Evolutionary conservation across 1,284 basidiomycete species (phyloP).

Genomic region (Baeospora myosura): DNA sequence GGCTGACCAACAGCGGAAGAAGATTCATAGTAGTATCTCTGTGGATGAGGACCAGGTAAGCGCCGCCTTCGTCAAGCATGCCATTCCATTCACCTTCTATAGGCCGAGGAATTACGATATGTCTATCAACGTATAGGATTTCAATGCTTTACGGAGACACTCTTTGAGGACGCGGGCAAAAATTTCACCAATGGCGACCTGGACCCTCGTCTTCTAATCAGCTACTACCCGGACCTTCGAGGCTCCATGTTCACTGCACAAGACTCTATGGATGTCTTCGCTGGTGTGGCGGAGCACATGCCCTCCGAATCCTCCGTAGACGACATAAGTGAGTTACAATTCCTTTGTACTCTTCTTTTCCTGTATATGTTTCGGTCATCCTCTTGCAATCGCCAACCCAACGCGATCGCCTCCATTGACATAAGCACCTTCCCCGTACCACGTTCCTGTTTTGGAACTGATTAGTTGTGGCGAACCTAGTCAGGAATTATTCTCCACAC

Average conservation of each 20-base stretch:
- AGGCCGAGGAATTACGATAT: conserved; percentile 65
- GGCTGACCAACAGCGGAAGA: conserved; percentile 53
- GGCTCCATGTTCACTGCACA: conserved; percentile 45
- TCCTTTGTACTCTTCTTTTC: conserved; percentile 13
- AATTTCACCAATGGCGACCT: conserved; percentile 64
- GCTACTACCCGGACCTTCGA: conserved; percentile 68
- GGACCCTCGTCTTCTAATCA: conserved; percentile 70
- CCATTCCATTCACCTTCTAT: conserved; percentile 6
- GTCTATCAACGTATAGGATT: conserved; percentile 75
- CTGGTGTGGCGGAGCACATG: conserved; percentile 63
- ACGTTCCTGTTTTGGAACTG: conserved; percentile 45
- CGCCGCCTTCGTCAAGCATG: conserved; percentile 1
- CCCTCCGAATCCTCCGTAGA: conserved; percentile 57
- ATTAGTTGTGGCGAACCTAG: conserved; percentile 81
- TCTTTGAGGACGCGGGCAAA: conserved; percentile 72
- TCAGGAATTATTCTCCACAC: conserved; percentile 84
- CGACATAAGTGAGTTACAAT: conserved; percentile 62
- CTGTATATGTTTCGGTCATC: conserved; percentile 14
- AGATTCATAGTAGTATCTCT: conserved; percentile 40
- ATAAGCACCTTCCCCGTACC: conserved; percentile 17
- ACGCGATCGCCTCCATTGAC: conserved; percentile 22
- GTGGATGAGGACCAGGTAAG: conserved; percentile 48
- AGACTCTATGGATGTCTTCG: conserved; percentile 50
- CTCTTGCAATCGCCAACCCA: conserved; percentile 19
- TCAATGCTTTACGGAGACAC: conserved; percentile 61